A percentile compares a stretch with the other conserved stretches of the same genome.
Conservation (phyloP, 2,329 filamentous ascomycete genomes). For the Cercospora sojina region DNA sequence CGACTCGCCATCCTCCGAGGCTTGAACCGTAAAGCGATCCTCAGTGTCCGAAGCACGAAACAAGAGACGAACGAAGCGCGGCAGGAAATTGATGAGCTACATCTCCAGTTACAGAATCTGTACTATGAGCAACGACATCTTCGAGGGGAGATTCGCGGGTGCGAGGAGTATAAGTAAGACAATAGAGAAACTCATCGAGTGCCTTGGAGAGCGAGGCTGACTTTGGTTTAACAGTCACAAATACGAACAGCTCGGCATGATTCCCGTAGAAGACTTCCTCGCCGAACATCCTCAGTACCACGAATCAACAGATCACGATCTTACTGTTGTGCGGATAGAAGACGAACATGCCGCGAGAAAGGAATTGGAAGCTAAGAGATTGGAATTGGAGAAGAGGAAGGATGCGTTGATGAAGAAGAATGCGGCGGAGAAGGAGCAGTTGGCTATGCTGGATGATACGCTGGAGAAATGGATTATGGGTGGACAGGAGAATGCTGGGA, state of each 20-base stretch:
- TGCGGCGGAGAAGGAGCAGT: conserved; percentile 88
- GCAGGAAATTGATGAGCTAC: conserved; percentile 86
- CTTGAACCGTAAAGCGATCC: conserved; percentile 76
- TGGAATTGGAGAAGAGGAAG: conserved; percentile 62
- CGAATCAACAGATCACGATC: conserved; percentile 69
- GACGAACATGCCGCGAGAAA: conserved; percentile 85
- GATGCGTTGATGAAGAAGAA: conserved; percentile 71
- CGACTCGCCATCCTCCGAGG: conserved; percentile 78
- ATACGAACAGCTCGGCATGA: conserved; percentile 75
- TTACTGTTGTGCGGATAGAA: conserved; percentile 88
- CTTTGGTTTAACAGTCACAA: no score
- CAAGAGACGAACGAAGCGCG: conserved; percentile 79
- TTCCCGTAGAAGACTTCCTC: conserved; percentile 80
- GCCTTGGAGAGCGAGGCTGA: no score
- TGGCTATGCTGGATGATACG: conserved; percentile 87
- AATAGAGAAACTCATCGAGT: no score
- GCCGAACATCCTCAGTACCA: conserved; percentile 70
- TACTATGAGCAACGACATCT: conserved; percentile 95
- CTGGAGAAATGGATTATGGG: conserved; percentile 58
- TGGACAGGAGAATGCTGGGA: conserved; percentile 31
- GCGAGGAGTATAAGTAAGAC: conserved; percentile 85
- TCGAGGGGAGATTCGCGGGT: conserved; percentile 83
- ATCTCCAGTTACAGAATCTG: conserved; percentile 90
- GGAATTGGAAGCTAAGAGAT: conserved; percentile 77
- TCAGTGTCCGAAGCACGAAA: conserved; percentile 83